These are phyloP conservation scores for Corynespora cassiicola DNA, from an alignment of 2,329 filamentous ascomycete species.

Conservation along the genomic window DNA sequence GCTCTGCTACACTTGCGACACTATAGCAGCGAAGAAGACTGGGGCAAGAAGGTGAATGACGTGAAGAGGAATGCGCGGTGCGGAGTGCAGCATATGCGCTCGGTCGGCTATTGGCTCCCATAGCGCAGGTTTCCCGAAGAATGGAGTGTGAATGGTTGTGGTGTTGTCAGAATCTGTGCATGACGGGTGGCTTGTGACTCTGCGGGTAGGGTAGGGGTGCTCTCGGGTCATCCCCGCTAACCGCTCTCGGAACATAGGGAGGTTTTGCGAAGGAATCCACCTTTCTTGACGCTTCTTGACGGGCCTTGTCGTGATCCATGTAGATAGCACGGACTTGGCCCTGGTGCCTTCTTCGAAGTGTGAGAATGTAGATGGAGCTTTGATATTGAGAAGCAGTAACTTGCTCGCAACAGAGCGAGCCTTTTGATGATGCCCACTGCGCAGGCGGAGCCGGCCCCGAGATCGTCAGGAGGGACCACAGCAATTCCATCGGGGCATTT, in stretches of 20 bases:
- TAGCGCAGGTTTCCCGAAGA: conserved; percentile 14
- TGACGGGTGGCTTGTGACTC: conserved; percentile 30
- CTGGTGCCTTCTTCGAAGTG: background rate
- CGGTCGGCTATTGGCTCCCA: conserved; percentile 4
- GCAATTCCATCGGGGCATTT: no score
- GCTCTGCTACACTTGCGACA: background rate
- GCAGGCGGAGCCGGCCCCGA: no score
- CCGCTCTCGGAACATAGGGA: conserved; percentile 11
- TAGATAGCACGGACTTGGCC: background rate
- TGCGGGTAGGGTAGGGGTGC: conserved; percentile 10
- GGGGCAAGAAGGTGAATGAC: background rate
- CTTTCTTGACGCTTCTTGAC: background rate
- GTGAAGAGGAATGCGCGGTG: background rate
- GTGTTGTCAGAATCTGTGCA: conserved; percentile 9
- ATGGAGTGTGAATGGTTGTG: conserved; percentile 10
- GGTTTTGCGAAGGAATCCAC: conserved; percentile 2
- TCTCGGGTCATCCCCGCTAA: conserved; percentile 9
- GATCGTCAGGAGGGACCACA: no score
- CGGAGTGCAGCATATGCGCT: background rate
- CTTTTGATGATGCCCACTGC: no score
- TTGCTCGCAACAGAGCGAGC: no score
- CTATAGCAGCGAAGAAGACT: background rate
- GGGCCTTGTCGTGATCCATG: background rate
- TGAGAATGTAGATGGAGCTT: no score
- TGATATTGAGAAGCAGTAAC: no score